These are phyloP conservation scores for Yamadazyma triangularis DNA, from an alignment of 1,139 yeast genomes.

Conservation along the genomic window DNA sequence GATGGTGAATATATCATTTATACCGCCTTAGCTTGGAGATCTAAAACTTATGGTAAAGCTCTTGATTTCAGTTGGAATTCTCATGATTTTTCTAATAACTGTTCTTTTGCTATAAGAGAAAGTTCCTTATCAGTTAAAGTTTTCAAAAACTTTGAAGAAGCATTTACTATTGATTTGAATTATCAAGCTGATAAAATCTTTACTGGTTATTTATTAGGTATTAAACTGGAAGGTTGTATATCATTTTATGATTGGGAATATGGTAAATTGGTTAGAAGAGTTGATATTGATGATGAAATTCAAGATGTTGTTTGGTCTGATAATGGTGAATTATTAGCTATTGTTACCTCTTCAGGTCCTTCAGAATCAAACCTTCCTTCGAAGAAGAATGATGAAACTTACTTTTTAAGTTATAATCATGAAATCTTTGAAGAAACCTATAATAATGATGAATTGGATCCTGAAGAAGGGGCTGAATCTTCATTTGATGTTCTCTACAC, in stretches of 20 bases:
- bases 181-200: constrained; percentile 78
- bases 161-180: constrained; percentile 58
- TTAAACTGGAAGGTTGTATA: constrained; percentile 75
- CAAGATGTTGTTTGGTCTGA: constrained; percentile 89
- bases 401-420: constrained; percentile 69
- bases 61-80: constrained; percentile 90
- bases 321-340: constrained; percentile 82
- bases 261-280: constrained; percentile 78
- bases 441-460: constrained; percentile 54
- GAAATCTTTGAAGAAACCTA: constrained; percentile 64
- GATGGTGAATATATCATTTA: constrained; percentile 97
- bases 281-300: constrained; percentile 69
- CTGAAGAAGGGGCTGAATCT: constrained; percentile 84
- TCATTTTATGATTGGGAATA: constrained; percentile 93
- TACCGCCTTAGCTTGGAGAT: constrained; percentile 97
- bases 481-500: constrained; percentile 84
- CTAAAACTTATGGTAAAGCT: constrained; percentile 88
- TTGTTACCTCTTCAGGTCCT: constrained; percentile 49
- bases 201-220: constrained; percentile 83
- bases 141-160: constrained; percentile 81
- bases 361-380: constrained; percentile 18
- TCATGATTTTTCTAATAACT: constrained; percentile 64
- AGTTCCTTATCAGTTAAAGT: constrained; percentile 61
- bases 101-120: constrained; percentile 80
- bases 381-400: constrained; percentile 58